Evolutionary conservation across 2,329 filamentous ascomycete species (phyloP), one percentile per base, ranked within the genome.

Genomic region (Pseudogymnoascus sp.): DNA sequence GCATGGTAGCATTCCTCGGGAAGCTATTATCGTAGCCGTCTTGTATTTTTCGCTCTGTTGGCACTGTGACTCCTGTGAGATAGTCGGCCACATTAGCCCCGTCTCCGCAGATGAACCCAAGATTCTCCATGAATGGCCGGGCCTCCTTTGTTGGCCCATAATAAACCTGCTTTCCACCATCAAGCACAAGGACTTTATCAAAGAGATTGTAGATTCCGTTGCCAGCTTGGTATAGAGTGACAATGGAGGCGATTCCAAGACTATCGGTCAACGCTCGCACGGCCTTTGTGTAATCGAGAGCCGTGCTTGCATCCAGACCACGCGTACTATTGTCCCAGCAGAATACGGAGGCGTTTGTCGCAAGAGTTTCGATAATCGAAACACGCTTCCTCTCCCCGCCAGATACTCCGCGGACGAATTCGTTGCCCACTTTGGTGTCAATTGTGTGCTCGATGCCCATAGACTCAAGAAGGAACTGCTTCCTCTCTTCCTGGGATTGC

Each of bases 151-250:
- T 75, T 0, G 85, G 79, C 0, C 87, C 87, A 65, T 87, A 88
- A 74, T 81, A 89, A 45, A 88, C 79, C 67, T 89, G 72, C 64
- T 84, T 83, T 58, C 87, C 87, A 63, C 84, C 80, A 58, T 89
- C 85, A 3, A 89, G 78, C 6, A 89, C 80, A 0, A 89, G 76
- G 0, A 88, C 85, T 69, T 89, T 89, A 70, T 89, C 86, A 69
- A 89, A 89, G 0, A 86, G 77, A 27, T 87, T 76, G 69, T 87
- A 88, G 63, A 89, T 88, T 25, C 81, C 84, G 61, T 89, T 87
- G 5, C 85, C 84, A 2, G 87, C 87, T 69, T 89, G 87, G 69
- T 90, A 89, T 0, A 88, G 76, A 0, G 85, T 87, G 10, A 87
- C 83, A 58, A 87, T 82, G 0, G 83, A 81, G 0, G 84, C 75